phyloP scores from a whole-genome alignment of 768 basidiomycete genomes.

The Macrolepiota fuliginosa region DNA sequence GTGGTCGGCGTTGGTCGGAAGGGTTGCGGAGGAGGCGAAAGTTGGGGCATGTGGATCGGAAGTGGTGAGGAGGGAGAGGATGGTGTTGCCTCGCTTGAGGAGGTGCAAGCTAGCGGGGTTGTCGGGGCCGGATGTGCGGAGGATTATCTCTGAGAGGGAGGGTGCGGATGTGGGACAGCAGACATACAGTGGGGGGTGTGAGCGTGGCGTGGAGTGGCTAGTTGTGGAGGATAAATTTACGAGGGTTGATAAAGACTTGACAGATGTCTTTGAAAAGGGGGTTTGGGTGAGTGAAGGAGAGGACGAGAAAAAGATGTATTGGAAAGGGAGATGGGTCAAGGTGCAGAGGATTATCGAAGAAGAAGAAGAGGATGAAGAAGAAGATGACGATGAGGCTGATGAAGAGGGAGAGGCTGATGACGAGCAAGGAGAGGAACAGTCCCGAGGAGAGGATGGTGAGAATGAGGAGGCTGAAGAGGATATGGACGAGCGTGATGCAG shows the following conservation, averaged over 20 bases:
- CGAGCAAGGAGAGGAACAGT: constrained; percentile 2
- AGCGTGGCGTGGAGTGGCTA: constrained; percentile 31
- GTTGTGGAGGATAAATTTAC: constrained; percentile 26
- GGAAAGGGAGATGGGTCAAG: constrained; percentile 20
- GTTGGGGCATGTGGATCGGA: constrained; percentile 13
- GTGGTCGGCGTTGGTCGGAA: constrained; percentile 10
- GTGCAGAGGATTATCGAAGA: constrained; percentile 30
- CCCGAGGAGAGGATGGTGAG: constrained; percentile 4
- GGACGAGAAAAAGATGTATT: constrained; percentile 5
- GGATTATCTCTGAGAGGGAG: constrained; percentile 7
- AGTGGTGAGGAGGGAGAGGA: constrained; percentile 2
- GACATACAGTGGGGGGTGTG: constrained; percentile 8
- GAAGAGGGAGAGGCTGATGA: constrained; percentile 23
- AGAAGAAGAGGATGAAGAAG: constrained; percentile 18
- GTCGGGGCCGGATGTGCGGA: constrained; percentile 19
- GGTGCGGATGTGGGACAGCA: constrained; percentile 4
- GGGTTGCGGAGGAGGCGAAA: constrained; percentile 16
- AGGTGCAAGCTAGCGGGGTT: constrained; percentile 27
- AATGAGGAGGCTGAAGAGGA: constrained; percentile 4
- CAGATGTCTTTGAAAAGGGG: constrained; percentile 35
- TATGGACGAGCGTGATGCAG: not conserved
- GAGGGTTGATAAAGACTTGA: constrained; percentile 33
- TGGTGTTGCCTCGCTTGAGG: constrained; percentile 25
- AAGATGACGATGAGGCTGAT: constrained; percentile 22
- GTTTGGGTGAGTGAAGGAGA: constrained; percentile 20